phyloP scores from a whole-genome alignment of 1,284 basidiomycete species.

The Schizophyllum commune region DNA sequence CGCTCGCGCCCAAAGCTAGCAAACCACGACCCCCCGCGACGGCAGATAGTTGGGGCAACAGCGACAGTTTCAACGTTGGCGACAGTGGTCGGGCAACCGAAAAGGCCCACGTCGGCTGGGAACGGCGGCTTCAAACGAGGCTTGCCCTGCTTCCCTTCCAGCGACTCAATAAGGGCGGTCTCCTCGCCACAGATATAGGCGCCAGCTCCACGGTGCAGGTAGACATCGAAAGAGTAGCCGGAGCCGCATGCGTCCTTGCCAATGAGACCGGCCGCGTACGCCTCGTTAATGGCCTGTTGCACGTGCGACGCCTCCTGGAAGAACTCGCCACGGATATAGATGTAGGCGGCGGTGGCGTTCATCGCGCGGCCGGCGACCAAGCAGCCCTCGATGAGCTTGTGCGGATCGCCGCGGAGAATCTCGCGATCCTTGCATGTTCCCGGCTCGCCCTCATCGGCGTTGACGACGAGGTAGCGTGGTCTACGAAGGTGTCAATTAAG shows the following conservation, averaged over 20 bases:
- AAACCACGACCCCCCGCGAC: conserved; percentile 91
- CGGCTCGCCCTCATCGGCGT: conserved; percentile 98
- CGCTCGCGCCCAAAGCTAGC: conserved; percentile 87
- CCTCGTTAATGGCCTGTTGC: conserved; percentile 92
- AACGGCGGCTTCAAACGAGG: conserved; percentile 98
- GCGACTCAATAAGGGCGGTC: conserved; percentile 93
- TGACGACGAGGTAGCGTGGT: conserved; percentile 94
- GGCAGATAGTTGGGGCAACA: conserved; percentile 94
- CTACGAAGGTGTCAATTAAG: conserved; percentile 25
- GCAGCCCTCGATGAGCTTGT: conserved; percentile 97
- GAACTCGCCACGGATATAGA: conserved; percentile 99
- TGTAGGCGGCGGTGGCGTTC: conserved; percentile 98
- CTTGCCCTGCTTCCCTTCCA: conserved; percentile 98
- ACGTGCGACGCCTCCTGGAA: conserved; percentile 92
- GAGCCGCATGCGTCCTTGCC: conserved; percentile 91
- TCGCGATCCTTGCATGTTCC: conserved; percentile 99
- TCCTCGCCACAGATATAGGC: conserved; percentile 99
- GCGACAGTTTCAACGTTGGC: conserved; percentile 99
- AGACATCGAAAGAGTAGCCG: conserved; percentile 94
- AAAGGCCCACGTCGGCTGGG: conserved; percentile 96
- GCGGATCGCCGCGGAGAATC: conserved; percentile 95
- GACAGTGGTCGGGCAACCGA: conserved; percentile 95
- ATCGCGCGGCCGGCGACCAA: conserved; percentile 95
- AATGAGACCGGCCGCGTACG: conserved; percentile 87
- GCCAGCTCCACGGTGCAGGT: conserved; percentile 94